phyloP scores from a whole-genome alignment of 106 monocot species.

The Allium fistulosum region DNA sequence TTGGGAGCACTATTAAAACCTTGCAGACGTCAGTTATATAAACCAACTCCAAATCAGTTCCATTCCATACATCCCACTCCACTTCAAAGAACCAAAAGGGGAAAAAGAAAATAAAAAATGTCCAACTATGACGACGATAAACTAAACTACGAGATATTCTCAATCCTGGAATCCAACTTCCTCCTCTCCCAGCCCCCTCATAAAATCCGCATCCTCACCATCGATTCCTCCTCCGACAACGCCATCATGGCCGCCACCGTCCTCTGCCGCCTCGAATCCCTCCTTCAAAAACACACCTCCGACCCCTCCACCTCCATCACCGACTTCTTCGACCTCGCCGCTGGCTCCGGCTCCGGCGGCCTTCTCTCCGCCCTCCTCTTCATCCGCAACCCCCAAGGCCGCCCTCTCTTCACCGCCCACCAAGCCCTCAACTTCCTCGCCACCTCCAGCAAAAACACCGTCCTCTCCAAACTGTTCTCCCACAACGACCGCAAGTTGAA shows the following conservation, averaged over 20 bases:
- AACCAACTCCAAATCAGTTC: too few relatives aligned
- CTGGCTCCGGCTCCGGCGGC: slow-evolving; percentile 74
- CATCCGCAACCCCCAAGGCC: slow-evolving; percentile 29
- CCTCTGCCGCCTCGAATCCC: slow-evolving; percentile 49
- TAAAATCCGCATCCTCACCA: slow-evolving; percentile 18
- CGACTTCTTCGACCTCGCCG: slow-evolving; percentile 79
- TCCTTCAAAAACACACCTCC: slow-evolving; percentile 25
- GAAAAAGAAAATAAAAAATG: too few relatives aligned
- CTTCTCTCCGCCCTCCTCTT: slow-evolving; percentile 69
- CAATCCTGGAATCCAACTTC: slow-evolving; percentile 21
- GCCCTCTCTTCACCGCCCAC: slow-evolving; percentile 22
- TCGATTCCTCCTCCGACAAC: slow-evolving; percentile 19
- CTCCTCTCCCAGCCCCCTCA: slow-evolving; percentile 2
- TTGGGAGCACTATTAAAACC: too few relatives aligned
- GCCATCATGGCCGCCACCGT: slow-evolving; percentile 42
- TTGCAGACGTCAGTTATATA: too few relatives aligned
- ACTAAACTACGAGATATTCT: slow-evolving; percentile 23
- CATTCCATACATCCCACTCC: too few relatives aligned
- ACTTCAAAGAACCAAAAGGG: not conserved
- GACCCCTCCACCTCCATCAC: slow-evolving; percentile 37
- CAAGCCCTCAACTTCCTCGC: slow-evolving; percentile 39
- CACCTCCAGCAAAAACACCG: not conserved
- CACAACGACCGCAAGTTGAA: not conserved
- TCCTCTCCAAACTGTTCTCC: slow-evolving; percentile 23
- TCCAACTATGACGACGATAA: slow-evolving; percentile 8